Conservation (phyloP, 2,329 filamentous ascomycete genomes). For the Cadophora sp. region DNA sequence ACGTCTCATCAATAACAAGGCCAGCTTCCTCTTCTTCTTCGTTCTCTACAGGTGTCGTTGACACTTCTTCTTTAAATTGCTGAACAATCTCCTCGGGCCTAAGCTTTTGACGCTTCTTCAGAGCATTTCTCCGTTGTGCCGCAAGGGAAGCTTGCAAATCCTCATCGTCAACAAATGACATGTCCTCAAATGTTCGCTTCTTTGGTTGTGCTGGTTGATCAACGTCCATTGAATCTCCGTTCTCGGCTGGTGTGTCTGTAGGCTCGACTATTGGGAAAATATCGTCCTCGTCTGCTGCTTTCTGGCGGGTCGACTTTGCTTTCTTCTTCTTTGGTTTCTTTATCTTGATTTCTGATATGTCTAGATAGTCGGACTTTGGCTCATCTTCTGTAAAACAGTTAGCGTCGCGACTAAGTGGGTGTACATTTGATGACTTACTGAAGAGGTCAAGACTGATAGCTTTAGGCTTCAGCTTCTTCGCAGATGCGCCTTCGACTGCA, state of each 20-base stretch:
- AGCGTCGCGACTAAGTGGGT: conserved; percentile 37
- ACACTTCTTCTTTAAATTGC: conserved; percentile 71
- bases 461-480: conserved; percentile 68
- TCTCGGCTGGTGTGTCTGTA: conserved; percentile 40
- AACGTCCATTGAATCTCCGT: conserved; percentile 74
- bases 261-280: conserved; percentile 55
- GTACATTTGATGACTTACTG: conserved; percentile 48
- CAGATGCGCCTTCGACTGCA: conserved; percentile 55
- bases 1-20: conserved; percentile 93
- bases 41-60: conserved; percentile 61
- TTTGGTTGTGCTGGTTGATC: conserved; percentile 63
- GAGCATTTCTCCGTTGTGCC: conserved; percentile 78
- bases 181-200: conserved; percentile 70
- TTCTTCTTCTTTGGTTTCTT: conserved; percentile 96
- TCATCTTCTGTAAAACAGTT: conserved; percentile 60
- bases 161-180: conserved; percentile 86
- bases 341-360: conserved; percentile 85
- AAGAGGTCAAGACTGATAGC: conserved; percentile 79
- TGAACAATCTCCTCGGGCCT: conserved; percentile 87
- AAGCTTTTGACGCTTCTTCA: conserved; percentile 91
- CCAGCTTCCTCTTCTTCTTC: conserved; percentile 62
- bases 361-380: conserved; percentile 85
- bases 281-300: conserved; percentile 67
- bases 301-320: conserved; percentile 75
- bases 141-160: conserved; percentile 88